phyloP scores from a whole-genome alignment of 169 alveolate genomes.

The Cryptosporidium canis region DNA sequence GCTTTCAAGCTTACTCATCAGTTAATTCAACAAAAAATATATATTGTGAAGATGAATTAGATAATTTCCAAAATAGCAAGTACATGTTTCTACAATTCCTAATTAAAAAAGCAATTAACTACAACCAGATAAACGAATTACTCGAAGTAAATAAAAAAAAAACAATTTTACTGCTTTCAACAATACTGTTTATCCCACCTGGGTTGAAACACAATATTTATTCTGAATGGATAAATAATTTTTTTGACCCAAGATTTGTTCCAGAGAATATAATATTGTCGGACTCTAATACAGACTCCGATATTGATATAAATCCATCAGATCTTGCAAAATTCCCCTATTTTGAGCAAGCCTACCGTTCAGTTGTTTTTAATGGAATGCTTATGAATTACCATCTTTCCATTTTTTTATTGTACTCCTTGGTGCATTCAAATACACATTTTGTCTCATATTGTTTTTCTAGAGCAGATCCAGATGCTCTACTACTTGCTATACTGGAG shows the following conservation, averaged over 20 bases:
- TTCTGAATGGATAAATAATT: conserved; percentile 12
- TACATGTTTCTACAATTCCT: conserved; percentile 28
- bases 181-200: conserved; percentile 26
- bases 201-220: conserved; percentile 7
- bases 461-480: conserved; percentile 21
- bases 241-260: conserved; percentile 53
- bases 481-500: conserved; percentile 25
- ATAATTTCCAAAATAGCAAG: not conserved
- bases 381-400: not conserved
- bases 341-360: conserved; percentile 48
- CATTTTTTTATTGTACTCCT: not conserved
- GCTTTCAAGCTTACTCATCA: conserved; percentile 20
- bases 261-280: not conserved
- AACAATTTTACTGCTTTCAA: conserved; percentile 3
- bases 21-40: not conserved
- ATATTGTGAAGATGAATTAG: conserved; percentile 19
- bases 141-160: not conserved
- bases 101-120: conserved; percentile 1
- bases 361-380: not conserved
- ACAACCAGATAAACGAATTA: not conserved
- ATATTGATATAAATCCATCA: not conserved
- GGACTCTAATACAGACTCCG: not conserved
- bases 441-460: conserved; percentile 49
- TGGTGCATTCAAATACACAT: conserved; percentile 41
- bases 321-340: not conserved